These are phyloP conservation scores for Acacia concinna DNA, from an alignment of 331 rosid genomes.

Conservation along the genomic window DNA sequence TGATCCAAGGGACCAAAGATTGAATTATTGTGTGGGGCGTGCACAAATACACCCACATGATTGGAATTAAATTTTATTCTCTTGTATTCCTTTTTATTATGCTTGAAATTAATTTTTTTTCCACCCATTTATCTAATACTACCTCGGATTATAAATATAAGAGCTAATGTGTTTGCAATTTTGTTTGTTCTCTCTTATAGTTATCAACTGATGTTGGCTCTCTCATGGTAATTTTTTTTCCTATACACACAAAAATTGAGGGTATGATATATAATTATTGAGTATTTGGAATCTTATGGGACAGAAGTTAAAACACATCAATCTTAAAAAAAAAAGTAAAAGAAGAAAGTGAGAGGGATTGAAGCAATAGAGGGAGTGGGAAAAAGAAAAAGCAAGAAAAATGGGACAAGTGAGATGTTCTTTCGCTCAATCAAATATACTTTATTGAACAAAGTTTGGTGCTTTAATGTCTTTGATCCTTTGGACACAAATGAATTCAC, in stretches of 20 bases:
- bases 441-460: conserved; percentile 40
- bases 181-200: too few species aligned
- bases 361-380: conserved; percentile 24
- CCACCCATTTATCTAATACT: background rate
- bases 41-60: background rate
- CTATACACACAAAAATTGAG: conserved; percentile 40
- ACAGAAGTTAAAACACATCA: conserved; percentile 53
- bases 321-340: conserved; percentile 36
- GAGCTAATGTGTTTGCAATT: too few species aligned
- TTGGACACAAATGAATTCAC: conserved; percentile 43
- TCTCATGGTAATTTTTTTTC: background rate
- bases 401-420: conserved; percentile 55
- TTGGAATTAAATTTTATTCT: background rate
- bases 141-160: too few species aligned
- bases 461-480: conserved; percentile 51
- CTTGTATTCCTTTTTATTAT: background rate
- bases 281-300: conserved; percentile 47
- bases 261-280: background rate
- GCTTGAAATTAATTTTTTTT: background rate
- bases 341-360: conserved; percentile 45
- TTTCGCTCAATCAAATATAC: conserved; percentile 44
- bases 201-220: background rate
- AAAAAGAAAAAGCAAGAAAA: conserved; percentile 41
- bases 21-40: background rate
- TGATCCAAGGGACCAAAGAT: background rate